These are phyloP conservation scores for Malassezia dermatis DNA, from an alignment of 1,284 basidiomycete species.

Conservation along the genomic window DNA sequence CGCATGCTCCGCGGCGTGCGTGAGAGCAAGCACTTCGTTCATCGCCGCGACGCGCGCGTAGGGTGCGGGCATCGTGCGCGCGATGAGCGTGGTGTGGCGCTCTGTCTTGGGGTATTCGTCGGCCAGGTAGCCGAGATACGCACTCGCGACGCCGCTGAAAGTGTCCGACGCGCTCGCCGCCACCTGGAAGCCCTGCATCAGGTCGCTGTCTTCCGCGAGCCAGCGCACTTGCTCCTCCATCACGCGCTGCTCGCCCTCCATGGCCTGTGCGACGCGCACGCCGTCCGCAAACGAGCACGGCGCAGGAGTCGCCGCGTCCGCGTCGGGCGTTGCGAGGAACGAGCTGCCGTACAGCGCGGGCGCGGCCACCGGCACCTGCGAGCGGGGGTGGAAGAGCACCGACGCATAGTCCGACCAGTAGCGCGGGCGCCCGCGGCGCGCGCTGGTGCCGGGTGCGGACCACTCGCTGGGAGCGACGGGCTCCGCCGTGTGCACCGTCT, in stretches of 20 bases:
- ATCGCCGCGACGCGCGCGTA: constrained; percentile 20
- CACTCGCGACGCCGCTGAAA: constrained; percentile 27
- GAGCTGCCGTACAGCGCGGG: constrained; percentile 8
- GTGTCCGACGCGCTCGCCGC: constrained; percentile 29
- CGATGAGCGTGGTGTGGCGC: constrained; percentile 22
- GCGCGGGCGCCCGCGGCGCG: constrained; percentile 1
- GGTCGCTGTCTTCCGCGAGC: constrained; percentile 39
- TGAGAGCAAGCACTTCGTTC: constrained; percentile 30
- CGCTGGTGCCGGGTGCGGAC: background rate
- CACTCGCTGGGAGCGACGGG: background rate
- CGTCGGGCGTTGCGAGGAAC: constrained; percentile 3
- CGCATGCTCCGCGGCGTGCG: constrained; percentile 22
- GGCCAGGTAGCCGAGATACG: constrained; percentile 25
- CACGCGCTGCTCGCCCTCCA: constrained; percentile 29
- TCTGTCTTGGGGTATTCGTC: constrained; percentile 39
- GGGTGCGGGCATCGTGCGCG: background rate
- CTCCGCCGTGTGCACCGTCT: background rate
- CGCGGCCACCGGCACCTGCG: constrained; percentile 26
- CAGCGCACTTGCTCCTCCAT: constrained; percentile 36
- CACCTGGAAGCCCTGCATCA: constrained; percentile 35
- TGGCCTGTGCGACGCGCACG: constrained; percentile 16
- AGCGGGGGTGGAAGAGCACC: constrained; percentile 29
- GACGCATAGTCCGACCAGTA: constrained; percentile 42
- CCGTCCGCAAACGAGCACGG: constrained; percentile 33
- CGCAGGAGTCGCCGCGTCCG: constrained; percentile 4